These are phyloP conservation scores for Avena atlantica DNA, from an alignment of 176 grass and related monocot species.

Conservation along the genomic window DNA sequence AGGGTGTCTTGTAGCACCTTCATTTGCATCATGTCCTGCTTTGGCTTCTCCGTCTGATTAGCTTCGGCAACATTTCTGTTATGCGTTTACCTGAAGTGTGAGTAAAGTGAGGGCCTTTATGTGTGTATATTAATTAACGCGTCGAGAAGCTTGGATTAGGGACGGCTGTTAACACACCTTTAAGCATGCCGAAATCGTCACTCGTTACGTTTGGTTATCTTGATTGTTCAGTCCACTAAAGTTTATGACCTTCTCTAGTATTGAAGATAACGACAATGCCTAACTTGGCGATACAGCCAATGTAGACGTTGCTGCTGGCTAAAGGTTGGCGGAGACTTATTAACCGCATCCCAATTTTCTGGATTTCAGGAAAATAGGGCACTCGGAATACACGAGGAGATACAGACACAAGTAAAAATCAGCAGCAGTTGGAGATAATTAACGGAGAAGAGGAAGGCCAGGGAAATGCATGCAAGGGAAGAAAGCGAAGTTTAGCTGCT, in stretches of 20 bases:
- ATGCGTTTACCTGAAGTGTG: background rate
- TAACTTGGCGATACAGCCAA: background rate
- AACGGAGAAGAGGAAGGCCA: slow-evolving; percentile 14
- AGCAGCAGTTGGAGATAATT: background rate
- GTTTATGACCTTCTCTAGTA: background rate
- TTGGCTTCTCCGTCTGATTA: background rate
- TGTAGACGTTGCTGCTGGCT: background rate
- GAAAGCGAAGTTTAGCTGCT: background rate
- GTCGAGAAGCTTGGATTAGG: background rate
- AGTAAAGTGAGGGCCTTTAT: background rate
- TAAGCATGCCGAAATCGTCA: background rate
- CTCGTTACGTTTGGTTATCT: background rate
- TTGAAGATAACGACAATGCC: background rate
- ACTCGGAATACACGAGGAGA: background rate
- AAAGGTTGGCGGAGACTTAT: background rate
- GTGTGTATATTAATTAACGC: background rate
- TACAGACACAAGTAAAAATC: background rate
- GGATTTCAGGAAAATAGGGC: slow-evolving; percentile 52
- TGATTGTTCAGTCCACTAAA: background rate
- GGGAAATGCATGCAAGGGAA: background rate
- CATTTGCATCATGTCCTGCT: background rate
- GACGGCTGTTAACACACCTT: background rate
- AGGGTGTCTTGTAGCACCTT: background rate
- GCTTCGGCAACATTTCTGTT: background rate
- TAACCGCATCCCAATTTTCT: background rate